A percentile compares a stretch with the other conserved stretches of the same genome.
These are phyloP conservation scores for Emergomyces orientalis DNA, from an alignment of 2,329 filamentous ascomycete genomes.

Conservation along the genomic window DNA sequence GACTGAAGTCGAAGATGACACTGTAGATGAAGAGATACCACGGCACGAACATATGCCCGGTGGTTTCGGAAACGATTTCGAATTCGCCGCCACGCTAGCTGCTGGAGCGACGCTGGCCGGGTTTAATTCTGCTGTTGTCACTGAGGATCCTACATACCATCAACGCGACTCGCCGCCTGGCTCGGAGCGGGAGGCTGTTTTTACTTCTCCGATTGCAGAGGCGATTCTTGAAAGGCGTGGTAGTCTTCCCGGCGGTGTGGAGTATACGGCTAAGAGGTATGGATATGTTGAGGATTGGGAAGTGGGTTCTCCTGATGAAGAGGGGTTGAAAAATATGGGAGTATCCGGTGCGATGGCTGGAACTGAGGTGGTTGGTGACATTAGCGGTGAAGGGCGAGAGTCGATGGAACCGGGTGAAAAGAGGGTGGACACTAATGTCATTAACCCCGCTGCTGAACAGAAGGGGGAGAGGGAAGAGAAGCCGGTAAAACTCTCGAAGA, in stretches of 20 bases:
- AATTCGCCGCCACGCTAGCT: conserved; percentile 60
- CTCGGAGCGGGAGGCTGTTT: conserved; percentile 8
- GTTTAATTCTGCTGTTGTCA: conserved; percentile 61
- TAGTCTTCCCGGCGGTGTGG: conserved; percentile 14
- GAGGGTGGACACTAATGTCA: neutral
- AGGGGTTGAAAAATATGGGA: neutral
- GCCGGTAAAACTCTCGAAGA: conserved; percentile 9
- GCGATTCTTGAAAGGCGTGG: conserved; percentile 15
- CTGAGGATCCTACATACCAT: conserved; percentile 55
- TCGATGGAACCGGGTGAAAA: conserved; percentile 18
- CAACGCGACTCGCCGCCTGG: conserved; percentile 34
- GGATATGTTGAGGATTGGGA: conserved; percentile 15
- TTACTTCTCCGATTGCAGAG: neutral
- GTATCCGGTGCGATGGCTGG: neutral
- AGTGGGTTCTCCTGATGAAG: conserved; percentile 9
- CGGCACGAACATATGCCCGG: conserved; percentile 49
- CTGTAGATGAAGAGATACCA: conserved; percentile 1
- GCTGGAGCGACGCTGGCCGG: conserved; percentile 60
- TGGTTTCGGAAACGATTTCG: conserved; percentile 56
- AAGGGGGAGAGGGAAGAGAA: neutral
- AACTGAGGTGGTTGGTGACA: neutral
- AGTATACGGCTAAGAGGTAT: conserved; percentile 8
- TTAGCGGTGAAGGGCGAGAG: neutral
- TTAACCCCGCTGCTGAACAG: neutral
- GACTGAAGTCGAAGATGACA: conserved; percentile 30